Base-by-base conservation (phyloP, 345 rosid species). In the Angophora floribunda region DNA sequence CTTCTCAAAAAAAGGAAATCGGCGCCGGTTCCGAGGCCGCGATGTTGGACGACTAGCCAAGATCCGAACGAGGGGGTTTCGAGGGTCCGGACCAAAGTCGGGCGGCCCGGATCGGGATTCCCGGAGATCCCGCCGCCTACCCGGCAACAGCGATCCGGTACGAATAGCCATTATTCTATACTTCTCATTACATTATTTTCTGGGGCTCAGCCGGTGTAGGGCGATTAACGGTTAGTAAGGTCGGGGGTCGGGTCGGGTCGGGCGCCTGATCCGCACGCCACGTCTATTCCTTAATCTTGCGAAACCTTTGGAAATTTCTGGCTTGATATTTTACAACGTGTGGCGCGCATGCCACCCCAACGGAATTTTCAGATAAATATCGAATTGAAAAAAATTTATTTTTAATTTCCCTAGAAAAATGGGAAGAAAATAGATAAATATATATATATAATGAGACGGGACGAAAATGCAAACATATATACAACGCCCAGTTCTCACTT, bases 241-340 rank as follows among this genome's bases (percentile, higher is more conserved):
- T 32, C 6, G 4, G 79, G 5, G 22, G 19, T 70, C 45, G 45
- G 22, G 22, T 4, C 63, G 63, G 9, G 30, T 75, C 13, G 13
- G 5, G 47, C 47, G 4, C 21, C 79, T 1, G 45, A 67, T 67
- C 44, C 45, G 3, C 22, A 19, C 6, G 19, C 44, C 21, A 3
- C 30, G 79, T 67, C 3, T 2, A 21, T 7, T 30, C 79, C 79
- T 15, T 8, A 8, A 32, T 67, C 44, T 30, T 28, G 9, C 7
- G 75, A 63, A 63, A 6, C 75, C 7, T 4, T 63, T 63, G 36
- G n/a, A 67, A 67, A 51, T 52, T 65, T 14, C 22, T 85, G 17
- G 84, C 30, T 50, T 59, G 89, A 88, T 88, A 88, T 88, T 63
- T 85, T 22, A 22, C 79, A 88, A 85, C 61, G 67, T 53, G 89